These are phyloP conservation scores for Talaromyces adpressus DNA, from an alignment of 495 filamentous ascomycete genomes.

Conservation along the genomic window DNA sequence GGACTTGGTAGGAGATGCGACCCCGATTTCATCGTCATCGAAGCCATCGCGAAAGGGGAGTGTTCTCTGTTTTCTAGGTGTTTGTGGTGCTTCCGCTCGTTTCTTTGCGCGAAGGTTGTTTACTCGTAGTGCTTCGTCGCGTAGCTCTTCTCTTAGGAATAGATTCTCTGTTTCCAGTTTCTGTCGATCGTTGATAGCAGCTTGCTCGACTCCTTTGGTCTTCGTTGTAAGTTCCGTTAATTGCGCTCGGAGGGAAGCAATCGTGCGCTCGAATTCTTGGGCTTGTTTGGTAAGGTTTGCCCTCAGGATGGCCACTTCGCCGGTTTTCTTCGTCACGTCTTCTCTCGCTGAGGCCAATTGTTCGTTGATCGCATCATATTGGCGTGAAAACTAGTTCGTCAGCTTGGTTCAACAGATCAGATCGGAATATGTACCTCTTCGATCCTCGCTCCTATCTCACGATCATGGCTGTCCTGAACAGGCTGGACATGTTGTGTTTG, in stretches of 20 bases:
- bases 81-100: slow-evolving; percentile 35
- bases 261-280: slow-evolving; percentile 49
- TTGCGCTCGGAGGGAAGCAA: slow-evolving; percentile 43
- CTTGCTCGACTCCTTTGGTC: slow-evolving; percentile 50
- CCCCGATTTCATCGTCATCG: slow-evolving; percentile 60
- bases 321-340: slow-evolving; percentile 46
- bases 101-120: slow-evolving; percentile 40
- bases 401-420: slow-evolving; percentile 6
- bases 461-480: not conserved
- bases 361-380: slow-evolving; percentile 41
- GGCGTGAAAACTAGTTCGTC: slow-evolving; percentile 42
- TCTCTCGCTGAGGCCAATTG: slow-evolving; percentile 43
- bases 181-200: slow-evolving; percentile 47
- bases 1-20: slow-evolving; percentile 51
- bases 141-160: slow-evolving; percentile 60
- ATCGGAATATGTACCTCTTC: slow-evolving; percentile 10
- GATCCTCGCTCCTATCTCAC: slow-evolving; percentile 9
- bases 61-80: slow-evolving; percentile 52
- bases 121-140: slow-evolving; percentile 46
- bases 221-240: slow-evolving; percentile 49
- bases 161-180: slow-evolving; percentile 55
- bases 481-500: not conserved
- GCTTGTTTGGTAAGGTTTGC: slow-evolving; percentile 49
- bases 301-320: slow-evolving; percentile 63
- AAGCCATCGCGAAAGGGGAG: slow-evolving; percentile 63